A percentile compares a stretch with the other conserved stretches of the same genome.
These are phyloP conservation scores for Metarhizium robertsii DNA, from an alignment of 2,329 filamentous ascomycete species.

Conservation along the genomic window DNA sequence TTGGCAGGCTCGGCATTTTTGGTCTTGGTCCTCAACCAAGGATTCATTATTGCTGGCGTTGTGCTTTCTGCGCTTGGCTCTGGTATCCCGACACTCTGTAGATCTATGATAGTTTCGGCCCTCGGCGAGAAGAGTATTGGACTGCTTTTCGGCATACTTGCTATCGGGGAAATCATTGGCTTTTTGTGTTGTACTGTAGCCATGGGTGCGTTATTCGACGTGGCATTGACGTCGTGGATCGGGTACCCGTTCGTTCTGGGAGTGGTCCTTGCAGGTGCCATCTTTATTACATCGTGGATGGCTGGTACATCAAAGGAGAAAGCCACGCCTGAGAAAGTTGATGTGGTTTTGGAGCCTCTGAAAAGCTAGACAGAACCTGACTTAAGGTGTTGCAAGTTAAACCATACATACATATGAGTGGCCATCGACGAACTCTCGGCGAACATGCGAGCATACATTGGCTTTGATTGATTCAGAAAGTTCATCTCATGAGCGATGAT, in stretches of 20 bases:
- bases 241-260: conserved; percentile 16
- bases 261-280: conserved; percentile 6
- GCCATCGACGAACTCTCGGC: not conserved
- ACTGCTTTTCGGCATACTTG: conserved; percentile 15
- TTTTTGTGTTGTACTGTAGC: conserved; percentile 12
- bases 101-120: conserved; percentile 14
- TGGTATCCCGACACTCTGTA: conserved; percentile 15
- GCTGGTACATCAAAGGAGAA: not conserved
- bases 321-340: not conserved
- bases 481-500: not conserved
- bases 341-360: not conserved
- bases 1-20: conserved; percentile 15
- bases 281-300: conserved; percentile 10
- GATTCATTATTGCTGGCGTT: conserved; percentile 13
- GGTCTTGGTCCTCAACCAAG: conserved; percentile 11
- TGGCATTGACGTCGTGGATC: conserved; percentile 14
- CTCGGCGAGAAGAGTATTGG: conserved; percentile 11
- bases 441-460: too few species aligned
- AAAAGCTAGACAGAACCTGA: not conserved
- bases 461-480: not conserved
- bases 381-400: not conserved
- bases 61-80: conserved; percentile 14
- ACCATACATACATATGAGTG: not conserved
- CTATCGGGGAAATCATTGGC: conserved; percentile 14
- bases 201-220: conserved; percentile 15